Evolutionary conservation across 2,329 filamentous ascomycete genomes (phyloP).

Genomic region (Hypoxylon sp.): DNA sequence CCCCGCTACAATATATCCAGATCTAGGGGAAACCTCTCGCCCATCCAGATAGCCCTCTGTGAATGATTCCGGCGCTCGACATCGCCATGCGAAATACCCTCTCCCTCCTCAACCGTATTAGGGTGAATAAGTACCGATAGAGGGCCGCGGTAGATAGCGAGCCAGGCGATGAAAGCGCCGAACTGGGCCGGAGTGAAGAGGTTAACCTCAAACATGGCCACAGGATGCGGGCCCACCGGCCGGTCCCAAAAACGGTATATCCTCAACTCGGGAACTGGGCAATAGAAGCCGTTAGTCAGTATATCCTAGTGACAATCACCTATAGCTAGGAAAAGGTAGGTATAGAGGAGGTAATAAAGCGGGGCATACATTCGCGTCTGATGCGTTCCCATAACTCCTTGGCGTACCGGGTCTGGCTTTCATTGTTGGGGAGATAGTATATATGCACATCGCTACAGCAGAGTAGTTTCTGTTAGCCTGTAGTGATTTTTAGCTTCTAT

Average conservation of each 20-base stretch:
- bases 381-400: constrained; percentile 82
- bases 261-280: constrained; percentile 82
- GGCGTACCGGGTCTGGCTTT: constrained; percentile 75
- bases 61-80: constrained; percentile 70
- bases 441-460: constrained; percentile 80
- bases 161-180: constrained; percentile 88
- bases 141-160: constrained; percentile 84
- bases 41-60: constrained; percentile 80
- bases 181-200: constrained; percentile 88
- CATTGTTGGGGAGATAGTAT: constrained; percentile 79
- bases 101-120: constrained; percentile 69
- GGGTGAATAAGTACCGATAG: constrained; percentile 85
- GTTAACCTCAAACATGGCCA: constrained; percentile 95
- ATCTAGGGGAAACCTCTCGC: constrained; percentile 74
- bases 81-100: constrained; percentile 51
- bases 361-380: constrained; percentile 77
- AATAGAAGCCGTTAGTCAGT: not conserved
- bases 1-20: constrained; percentile 47
- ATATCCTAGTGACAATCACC: not conserved
- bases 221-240: constrained; percentile 84
- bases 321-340: not conserved
- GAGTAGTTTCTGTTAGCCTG: not conserved
- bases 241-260: constrained; percentile 83
- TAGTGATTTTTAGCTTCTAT: not conserved
- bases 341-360: not conserved